phyloP scores from a whole-genome alignment of 2,329 filamentous ascomycete species.

The Aspergillus caelatus region DNA sequence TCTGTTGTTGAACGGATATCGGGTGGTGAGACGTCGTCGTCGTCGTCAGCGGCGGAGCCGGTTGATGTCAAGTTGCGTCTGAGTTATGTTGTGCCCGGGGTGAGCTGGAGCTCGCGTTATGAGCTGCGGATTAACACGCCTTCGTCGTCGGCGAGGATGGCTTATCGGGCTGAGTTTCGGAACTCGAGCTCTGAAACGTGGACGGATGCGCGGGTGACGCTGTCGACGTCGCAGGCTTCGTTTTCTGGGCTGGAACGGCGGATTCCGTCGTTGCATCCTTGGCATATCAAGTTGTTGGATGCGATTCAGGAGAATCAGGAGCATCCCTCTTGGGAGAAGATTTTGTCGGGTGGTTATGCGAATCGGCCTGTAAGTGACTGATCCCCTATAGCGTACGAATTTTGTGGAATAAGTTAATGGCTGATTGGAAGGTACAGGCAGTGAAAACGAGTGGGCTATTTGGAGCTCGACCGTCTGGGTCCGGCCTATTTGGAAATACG shows the following conservation, averaged over 20 bases:
- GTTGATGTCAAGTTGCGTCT: conserved; percentile 47
- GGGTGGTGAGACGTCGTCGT: conserved; percentile 7
- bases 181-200: conserved; percentile 68
- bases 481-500: neutral
- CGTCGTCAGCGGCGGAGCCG: neutral
- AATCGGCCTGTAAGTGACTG: neutral
- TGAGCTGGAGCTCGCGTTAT: conserved; percentile 64
- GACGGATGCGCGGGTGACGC: conserved; percentile 60
- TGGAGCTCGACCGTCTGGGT: neutral
- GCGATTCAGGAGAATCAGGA: conserved; percentile 12
- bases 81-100: conserved; percentile 62
- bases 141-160: conserved; percentile 54
- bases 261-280: conserved; percentile 59
- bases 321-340: conserved; percentile 19
- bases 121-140: conserved; percentile 64
- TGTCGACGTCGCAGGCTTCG: conserved; percentile 66
- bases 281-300: conserved; percentile 56
- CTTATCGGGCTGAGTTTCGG: conserved; percentile 64
- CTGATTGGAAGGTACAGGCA: neutral
- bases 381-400: neutral
- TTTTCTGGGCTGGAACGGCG: conserved; percentile 59
- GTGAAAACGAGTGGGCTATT: neutral
- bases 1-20: conserved; percentile 19
- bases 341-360: conserved; percentile 20
- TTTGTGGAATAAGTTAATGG: neutral